Evolutionary conservation across 2,329 filamentous ascomycete genomes (phyloP).

Genomic region (Penicillium decumbens): DNA sequence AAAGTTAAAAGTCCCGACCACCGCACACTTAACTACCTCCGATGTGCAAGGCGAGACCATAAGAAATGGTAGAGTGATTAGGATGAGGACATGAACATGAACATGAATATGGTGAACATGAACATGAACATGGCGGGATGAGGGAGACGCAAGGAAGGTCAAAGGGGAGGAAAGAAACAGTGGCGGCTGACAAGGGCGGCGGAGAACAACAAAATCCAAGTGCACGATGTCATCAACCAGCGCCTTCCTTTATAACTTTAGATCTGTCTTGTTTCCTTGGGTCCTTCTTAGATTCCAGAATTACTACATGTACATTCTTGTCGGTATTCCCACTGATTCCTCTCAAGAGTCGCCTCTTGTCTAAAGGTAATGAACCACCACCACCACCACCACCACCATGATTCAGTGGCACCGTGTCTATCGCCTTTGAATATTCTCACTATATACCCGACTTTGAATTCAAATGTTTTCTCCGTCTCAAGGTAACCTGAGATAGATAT

Average conservation of each 20-base stretch:
- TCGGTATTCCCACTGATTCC: background rate
- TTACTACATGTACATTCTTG: too few relatives aligned
- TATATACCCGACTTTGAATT: background rate
- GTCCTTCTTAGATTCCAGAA: too few relatives aligned
- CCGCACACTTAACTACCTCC: background rate
- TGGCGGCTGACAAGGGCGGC: slow-evolving; percentile 32
- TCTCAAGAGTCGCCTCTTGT: background rate
- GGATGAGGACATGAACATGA: slow-evolving; percentile 16
- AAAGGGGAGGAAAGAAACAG: slow-evolving; percentile 20
- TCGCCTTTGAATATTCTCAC: background rate
- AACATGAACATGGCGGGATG: slow-evolving; percentile 6
- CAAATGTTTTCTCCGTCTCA: too few relatives aligned
- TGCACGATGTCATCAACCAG: slow-evolving; percentile 12
- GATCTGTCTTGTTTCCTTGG: background rate
- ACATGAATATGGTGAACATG: too few relatives aligned
- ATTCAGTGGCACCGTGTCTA: background rate
- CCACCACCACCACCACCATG: background rate
- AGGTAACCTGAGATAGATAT: background rate
- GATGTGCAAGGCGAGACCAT: background rate
- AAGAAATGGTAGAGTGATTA: slow-evolving; percentile 12
- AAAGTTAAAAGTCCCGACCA: background rate
- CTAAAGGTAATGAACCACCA: slow-evolving; percentile 3
- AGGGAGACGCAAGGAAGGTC: slow-evolving; percentile 20
- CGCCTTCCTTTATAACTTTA: background rate
- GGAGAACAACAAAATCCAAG: slow-evolving; percentile 26